Conservation (phyloP, 2,329 filamentous ascomycete genomes). For the Microdochium trichocladiopsis region DNA sequence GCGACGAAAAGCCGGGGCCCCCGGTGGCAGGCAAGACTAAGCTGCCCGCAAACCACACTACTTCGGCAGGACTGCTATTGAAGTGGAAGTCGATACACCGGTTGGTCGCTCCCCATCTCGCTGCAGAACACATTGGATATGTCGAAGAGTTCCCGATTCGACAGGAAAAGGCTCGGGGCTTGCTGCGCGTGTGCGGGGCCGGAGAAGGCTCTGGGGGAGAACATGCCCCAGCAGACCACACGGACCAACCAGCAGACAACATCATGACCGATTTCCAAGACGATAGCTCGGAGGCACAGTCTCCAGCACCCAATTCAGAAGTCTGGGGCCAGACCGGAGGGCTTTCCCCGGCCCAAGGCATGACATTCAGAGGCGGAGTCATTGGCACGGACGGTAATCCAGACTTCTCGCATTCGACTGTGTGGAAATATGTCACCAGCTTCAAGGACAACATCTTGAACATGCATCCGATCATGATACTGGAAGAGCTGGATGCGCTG, state of each 20-base stretch:
- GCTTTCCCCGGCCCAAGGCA: slow-evolving; percentile 31
- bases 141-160: slow-evolving; percentile 70
- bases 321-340: slow-evolving; percentile 52
- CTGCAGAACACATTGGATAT: slow-evolving; percentile 41
- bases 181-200: slow-evolving; percentile 68
- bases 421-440: slow-evolving; percentile 46
- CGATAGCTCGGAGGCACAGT: slow-evolving; percentile 39
- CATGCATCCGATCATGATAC: slow-evolving; percentile 58
- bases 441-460: slow-evolving; percentile 57
- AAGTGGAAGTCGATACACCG: slow-evolving; percentile 62
- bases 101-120: slow-evolving; percentile 48
- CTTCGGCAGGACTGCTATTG: slow-evolving; percentile 79
- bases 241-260: slow-evolving; percentile 24
- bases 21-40: slow-evolving; percentile 55
- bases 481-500: slow-evolving; percentile 43
- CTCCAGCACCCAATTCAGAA: slow-evolving; percentile 45
- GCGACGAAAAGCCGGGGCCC: slow-evolving; percentile 43
- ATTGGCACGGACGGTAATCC: slow-evolving; percentile 38
- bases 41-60: slow-evolving; percentile 82
- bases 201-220: slow-evolving; percentile 62
- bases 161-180: slow-evolving; percentile 65
- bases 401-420: slow-evolving; percentile 43
- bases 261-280: slow-evolving; percentile 32
- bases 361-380: slow-evolving; percentile 29
- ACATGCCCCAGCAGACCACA: slow-evolving; percentile 35